Conservation (phyloP, 352 stramenopile genomes). For the Pythium phragmiticola region DNA sequence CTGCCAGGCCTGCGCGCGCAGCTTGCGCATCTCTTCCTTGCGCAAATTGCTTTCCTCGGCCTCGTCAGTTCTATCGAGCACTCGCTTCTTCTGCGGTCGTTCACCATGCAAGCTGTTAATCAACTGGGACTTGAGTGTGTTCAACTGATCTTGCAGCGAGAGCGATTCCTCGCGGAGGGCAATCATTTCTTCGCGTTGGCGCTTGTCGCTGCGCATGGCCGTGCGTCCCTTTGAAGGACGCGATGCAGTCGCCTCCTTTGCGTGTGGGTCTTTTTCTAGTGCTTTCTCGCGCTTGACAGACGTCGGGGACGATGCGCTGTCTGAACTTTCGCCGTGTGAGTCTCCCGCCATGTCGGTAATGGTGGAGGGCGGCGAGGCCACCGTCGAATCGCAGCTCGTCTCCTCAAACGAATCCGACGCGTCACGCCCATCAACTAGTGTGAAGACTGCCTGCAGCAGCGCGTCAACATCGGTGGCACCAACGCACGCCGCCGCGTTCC, state of each 20-base stretch:
- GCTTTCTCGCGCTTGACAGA: background rate
- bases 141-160: slow-evolving; percentile 28
- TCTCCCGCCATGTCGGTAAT: background rate
- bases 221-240: background rate
- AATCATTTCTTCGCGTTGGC: slow-evolving; percentile 37
- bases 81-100: slow-evolving; percentile 6
- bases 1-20: slow-evolving; percentile 17
- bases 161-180: slow-evolving; percentile 25
- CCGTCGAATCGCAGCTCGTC: slow-evolving; percentile 9
- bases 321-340: background rate
- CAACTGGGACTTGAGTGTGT: slow-evolving; percentile 25
- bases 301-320: background rate
- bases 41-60: background rate
- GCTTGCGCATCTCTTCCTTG: slow-evolving; percentile 14
- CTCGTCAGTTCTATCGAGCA: background rate
- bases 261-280: too few relatives aligned
- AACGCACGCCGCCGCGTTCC: too few relatives aligned
- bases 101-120: background rate
- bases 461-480: background rate
- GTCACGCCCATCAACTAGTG: slow-evolving; percentile 13
- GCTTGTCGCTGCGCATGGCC: slow-evolving; percentile 28
- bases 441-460: slow-evolving; percentile 11
- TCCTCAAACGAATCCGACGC: background rate
- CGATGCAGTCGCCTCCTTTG: too few relatives aligned
- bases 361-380: background rate